A percentile compares a stretch with the other conserved stretches of the same genome.
phyloP scores from a whole-genome alignment of 768 basidiomycete genomes.

The Pulveroboletus sp. region DNA sequence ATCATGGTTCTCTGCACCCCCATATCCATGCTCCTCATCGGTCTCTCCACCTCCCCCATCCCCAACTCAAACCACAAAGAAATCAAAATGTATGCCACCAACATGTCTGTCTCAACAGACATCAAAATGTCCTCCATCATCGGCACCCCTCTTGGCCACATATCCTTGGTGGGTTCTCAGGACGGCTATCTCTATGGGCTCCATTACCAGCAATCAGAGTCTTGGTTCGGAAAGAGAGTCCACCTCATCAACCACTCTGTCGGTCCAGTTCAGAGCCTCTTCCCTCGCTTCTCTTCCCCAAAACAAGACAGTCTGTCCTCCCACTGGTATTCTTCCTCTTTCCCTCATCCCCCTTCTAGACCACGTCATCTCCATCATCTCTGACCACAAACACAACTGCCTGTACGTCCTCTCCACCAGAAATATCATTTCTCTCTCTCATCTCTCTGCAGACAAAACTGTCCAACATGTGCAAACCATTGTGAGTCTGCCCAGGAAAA shows the following conservation, averaged over 20 bases:
- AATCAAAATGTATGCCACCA: too few species aligned
- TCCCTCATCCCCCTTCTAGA: slow-evolving; percentile 42
- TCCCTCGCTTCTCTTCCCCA: slow-evolving; percentile 70
- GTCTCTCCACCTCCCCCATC: slow-evolving; percentile 56
- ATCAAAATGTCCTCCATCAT: slow-evolving; percentile 84
- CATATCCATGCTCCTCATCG: slow-evolving; percentile 78
- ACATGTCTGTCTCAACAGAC: slow-evolving; percentile 74
- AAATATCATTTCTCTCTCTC: slow-evolving; percentile 64
- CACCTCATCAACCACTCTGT: too few species aligned
- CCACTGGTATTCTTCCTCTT: neutral
- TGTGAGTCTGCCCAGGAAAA: slow-evolving; percentile 73
- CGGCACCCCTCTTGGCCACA: too few species aligned
- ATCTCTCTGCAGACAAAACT: slow-evolving; percentile 58
- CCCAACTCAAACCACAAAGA: too few species aligned
- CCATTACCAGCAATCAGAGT: too few species aligned
- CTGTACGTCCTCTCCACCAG: slow-evolving; percentile 76
- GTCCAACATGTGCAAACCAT: slow-evolving; percentile 73
- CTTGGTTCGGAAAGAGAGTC: too few species aligned
- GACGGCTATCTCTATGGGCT: slow-evolving; percentile 92
- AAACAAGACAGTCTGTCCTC: slow-evolving; percentile 59
- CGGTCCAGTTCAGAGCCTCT: slow-evolving; percentile 71
- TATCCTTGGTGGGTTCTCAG: slow-evolving; percentile 84
- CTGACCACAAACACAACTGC: slow-evolving; percentile 66
- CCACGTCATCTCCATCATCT: slow-evolving; percentile 63
- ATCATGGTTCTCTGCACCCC: slow-evolving; percentile 91